These are phyloP conservation scores for Didymella pinodella DNA, from an alignment of 2,329 filamentous ascomycete genomes.

Conservation along the genomic window DNA sequence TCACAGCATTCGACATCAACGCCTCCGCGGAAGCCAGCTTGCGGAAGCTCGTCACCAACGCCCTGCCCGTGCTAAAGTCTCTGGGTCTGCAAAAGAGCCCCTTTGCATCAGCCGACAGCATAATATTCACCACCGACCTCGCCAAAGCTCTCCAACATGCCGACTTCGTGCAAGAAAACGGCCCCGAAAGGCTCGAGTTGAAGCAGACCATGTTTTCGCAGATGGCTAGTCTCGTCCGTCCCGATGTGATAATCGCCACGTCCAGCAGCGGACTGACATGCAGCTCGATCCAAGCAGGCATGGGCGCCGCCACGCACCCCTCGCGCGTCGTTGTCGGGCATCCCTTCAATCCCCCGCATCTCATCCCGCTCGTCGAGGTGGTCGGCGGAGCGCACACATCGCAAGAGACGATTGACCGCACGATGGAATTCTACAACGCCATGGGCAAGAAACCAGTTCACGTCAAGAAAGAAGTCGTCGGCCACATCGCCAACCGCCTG, in stretches of 20 bases:
- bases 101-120: conserved; percentile 13
- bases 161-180: conserved; percentile 53
- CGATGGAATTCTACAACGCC: conserved; percentile 51
- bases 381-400: conserved; percentile 41
- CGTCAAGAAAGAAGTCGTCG: conserved; percentile 50
- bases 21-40: conserved; percentile 38
- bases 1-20: conserved; percentile 55
- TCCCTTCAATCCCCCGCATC: conserved; percentile 60
- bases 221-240: conserved; percentile 42
- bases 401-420: conserved; percentile 27
- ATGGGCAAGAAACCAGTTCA: conserved; percentile 52
- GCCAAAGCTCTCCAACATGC: conserved; percentile 22
- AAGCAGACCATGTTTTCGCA: conserved; percentile 51
- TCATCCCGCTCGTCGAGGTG: conserved; percentile 59
- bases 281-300: conserved; percentile 38
- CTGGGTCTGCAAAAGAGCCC: conserved; percentile 21
- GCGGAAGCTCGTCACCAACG: conserved; percentile 20
- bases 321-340: conserved; percentile 52
- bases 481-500: conserved; percentile 57
- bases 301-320: conserved; percentile 27
- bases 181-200: conserved; percentile 52
- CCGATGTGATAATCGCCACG: conserved; percentile 52
- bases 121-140: conserved; percentile 22
- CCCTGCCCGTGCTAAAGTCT: conserved; percentile 23
- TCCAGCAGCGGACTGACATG: conserved; percentile 52